Evolutionary conservation across 2,329 filamentous ascomycete species (phyloP).

Genomic region (Diaporthe eres): DNA sequence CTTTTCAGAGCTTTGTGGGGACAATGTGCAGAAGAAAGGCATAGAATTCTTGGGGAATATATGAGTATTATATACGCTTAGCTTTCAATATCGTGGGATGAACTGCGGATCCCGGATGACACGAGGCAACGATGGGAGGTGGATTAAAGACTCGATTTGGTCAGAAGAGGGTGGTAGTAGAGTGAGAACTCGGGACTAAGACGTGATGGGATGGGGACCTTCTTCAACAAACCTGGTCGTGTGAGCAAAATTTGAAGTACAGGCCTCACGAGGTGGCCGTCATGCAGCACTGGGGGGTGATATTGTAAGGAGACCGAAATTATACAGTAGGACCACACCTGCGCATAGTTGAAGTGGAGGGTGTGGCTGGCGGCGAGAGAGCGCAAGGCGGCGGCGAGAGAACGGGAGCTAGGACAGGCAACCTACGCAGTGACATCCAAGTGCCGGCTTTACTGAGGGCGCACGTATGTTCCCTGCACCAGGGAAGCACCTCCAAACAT

Average conservation of each 20-base stretch:
- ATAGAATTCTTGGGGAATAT: no score
- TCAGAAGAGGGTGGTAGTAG: slow-evolving; percentile 35
- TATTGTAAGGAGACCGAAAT: slow-evolving; percentile 31
- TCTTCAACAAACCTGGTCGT: slow-evolving; percentile 34
- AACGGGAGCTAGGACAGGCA: slow-evolving; percentile 9
- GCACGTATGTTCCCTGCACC: slow-evolving; percentile 22
- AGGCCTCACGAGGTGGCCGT: slow-evolving; percentile 38
- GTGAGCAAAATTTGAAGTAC: slow-evolving; percentile 35
- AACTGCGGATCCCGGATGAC: slow-evolving; percentile 17
- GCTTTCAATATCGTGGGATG: slow-evolving; percentile 9
- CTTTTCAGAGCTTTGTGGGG: not conserved
- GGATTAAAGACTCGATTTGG: slow-evolving; percentile 15
- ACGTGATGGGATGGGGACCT: slow-evolving; percentile 6
- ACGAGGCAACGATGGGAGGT: slow-evolving; percentile 15
- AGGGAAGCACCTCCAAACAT: slow-evolving; percentile 3
- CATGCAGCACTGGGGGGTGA: slow-evolving; percentile 40
- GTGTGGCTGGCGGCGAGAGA: slow-evolving; percentile 34
- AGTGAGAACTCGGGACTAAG: slow-evolving; percentile 22
- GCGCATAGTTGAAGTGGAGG: slow-evolving; percentile 8
- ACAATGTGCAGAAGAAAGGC: not conserved
- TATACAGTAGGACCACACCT: slow-evolving; percentile 36
- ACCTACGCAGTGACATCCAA: slow-evolving; percentile 31
- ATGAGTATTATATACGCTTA: slow-evolving; percentile 32
- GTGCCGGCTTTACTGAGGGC: slow-evolving; percentile 13
- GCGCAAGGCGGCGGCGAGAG: slow-evolving; percentile 22